Evolutionary conservation across 306 rosid genomes (phyloP).

Genomic region (Boehmeria nivea): DNA sequence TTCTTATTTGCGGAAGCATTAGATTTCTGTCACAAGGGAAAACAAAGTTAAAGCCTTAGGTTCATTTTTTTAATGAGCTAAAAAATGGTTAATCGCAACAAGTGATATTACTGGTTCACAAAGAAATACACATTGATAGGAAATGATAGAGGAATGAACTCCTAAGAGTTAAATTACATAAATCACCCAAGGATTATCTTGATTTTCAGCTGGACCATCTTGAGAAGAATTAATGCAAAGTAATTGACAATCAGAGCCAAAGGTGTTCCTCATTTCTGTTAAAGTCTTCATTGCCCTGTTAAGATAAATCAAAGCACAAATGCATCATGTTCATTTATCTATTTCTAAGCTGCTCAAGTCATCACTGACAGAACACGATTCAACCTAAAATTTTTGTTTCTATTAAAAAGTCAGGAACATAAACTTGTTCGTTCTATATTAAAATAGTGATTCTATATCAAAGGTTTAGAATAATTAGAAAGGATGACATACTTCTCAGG

Average conservation of each 20-base stretch:
- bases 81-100: constrained; percentile 14
- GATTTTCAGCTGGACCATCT: constrained; percentile 51
- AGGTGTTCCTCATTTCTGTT: constrained; percentile 73
- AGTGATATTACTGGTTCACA: background rate
- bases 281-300: constrained; percentile 71
- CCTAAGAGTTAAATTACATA: constrained; percentile 48
- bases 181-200: constrained; percentile 73
- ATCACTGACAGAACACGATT: no score
- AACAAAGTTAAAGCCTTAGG: constrained; percentile 33
- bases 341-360: no score
- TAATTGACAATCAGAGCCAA: constrained; percentile 73
- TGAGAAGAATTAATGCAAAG: constrained; percentile 78
- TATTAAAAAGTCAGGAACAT: no score
- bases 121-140: background rate
- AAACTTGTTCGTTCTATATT: no score
- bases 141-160: constrained; percentile 8
- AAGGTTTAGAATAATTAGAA: constrained; percentile 16
- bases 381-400: no score
- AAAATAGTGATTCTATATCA: background rate
- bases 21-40: constrained; percentile 54
- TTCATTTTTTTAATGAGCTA: constrained; percentile 12
- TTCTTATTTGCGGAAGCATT: constrained; percentile 45
- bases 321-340: background rate
- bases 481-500: constrained; percentile 57
- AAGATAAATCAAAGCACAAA: constrained; percentile 19